These are phyloP conservation scores for Inonotus obliquus DNA, from an alignment of 1,284 basidiomycete species.

Conservation along the genomic window DNA sequence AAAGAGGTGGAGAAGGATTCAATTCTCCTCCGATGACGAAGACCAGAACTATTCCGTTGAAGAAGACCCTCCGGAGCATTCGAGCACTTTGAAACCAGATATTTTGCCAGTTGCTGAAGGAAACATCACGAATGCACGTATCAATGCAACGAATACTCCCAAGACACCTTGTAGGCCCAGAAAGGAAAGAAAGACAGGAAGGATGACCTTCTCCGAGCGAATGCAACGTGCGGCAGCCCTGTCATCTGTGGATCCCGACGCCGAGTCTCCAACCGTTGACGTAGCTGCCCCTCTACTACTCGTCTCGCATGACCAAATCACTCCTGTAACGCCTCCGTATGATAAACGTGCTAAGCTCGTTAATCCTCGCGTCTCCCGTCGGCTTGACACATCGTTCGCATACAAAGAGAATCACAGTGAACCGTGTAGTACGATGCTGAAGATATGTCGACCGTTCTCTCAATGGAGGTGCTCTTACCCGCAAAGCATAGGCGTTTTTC, in stretches of 20 bases:
- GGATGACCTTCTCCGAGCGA: constrained; percentile 4
- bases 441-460: not conserved
- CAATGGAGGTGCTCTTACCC: not conserved
- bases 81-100: no score
- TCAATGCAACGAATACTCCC: no score
- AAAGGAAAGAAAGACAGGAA: not conserved
- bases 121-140: no score
- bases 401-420: not conserved
- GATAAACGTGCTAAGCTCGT: constrained; percentile 8
- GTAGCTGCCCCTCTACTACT: not conserved
- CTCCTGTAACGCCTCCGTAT: not conserved
- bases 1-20: constrained; percentile 1
- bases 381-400: constrained; percentile 2
- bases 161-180: no score
- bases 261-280: not conserved
- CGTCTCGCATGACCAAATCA: not conserved
- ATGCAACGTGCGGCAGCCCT: constrained; percentile 13
- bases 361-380: not conserved
- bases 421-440: not conserved
- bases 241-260: constrained; percentile 3
- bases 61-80: not conserved
- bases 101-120: no score
- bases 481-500: not conserved
- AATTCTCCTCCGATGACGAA: not conserved
- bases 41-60: not conserved